Base-by-base conservation (phyloP, 371 early-diverging fungal species). In the Blakeslea trispora region DNA sequence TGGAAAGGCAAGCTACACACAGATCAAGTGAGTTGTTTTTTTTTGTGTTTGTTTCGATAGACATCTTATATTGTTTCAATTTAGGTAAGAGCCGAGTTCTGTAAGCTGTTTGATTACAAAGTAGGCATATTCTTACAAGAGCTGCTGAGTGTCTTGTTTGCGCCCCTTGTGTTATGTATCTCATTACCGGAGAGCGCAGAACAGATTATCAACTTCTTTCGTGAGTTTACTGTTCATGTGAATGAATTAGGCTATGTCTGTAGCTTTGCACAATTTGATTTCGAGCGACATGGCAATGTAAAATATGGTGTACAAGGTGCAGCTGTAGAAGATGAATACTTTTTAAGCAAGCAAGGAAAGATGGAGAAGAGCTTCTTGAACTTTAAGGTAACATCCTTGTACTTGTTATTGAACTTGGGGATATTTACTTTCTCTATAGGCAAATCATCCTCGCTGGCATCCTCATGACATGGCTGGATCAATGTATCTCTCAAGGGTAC, bases 291-390 rank as follows among this genome's bases (percentile, higher is more conserved):
- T 62, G 96, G 95, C 1, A 92, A 94, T 63, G 81, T 76, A 2
- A 84, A 86, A 69, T 92, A 91, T 59, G 92, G 93, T 0, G 94
- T 91, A 0, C 91, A 89, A 1, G 74, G 79, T 3, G 74, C 80
- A 4, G 74, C 72, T 0, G 49, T 45, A 31, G 69, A 78, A 5
- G 83, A 83, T 48, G 87, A 82, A 9, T 81, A 88, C 31, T 78
- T 78, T 56, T 55, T 86, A 14, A 90, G 93, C 7, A 91, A 92
- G 39, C 84, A 93, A 45, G 96, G 93, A 34, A 98, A 98, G 72
- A 95, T 98, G 97, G 98, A 97, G 68, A 91, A 91, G 73, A 93
- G 94, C 13, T 91, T 98, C 60, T 45, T 98, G 53, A 91, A 90
- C 55, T 98, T 98, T 72, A 95, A 97, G 80, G 92, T 90, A 62